Evolutionary conservation across 2,329 filamentous ascomycete genomes (phyloP).

Genomic region (Colletotrichum ledebouriae): DNA sequence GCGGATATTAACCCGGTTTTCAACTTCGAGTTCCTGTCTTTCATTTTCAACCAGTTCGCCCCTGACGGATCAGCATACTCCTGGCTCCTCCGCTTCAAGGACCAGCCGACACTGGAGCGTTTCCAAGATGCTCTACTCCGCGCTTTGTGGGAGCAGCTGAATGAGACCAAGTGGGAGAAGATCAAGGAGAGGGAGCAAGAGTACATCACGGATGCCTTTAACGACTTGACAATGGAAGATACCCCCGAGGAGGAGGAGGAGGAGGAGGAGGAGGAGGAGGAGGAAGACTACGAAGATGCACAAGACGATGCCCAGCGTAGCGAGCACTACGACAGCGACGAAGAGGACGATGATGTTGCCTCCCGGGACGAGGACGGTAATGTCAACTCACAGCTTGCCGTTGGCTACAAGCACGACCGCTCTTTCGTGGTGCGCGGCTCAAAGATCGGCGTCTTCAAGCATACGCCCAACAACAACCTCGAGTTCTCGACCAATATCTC

Average conservation of each 20-base stretch:
- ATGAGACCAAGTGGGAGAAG: constrained; percentile 94
- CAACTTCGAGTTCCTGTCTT: constrained; percentile 98
- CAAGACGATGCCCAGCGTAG: constrained; percentile 75
- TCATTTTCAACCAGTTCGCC: constrained; percentile 98
- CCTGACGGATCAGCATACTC: constrained; percentile 92
- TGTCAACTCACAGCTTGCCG: constrained; percentile 92
- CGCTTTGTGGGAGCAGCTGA: constrained; percentile 95
- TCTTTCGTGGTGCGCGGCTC: constrained; percentile 97
- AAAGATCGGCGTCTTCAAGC: constrained; percentile 99
- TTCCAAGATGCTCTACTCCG: constrained; percentile 97
- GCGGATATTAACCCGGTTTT: constrained; percentile 96
- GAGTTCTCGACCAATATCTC: constrained; percentile 98
- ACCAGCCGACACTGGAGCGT: constrained; percentile 81
- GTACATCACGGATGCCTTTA: constrained; percentile 95
- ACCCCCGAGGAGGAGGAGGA: constrained; percentile 58
- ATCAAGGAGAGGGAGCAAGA: constrained; percentile 92
- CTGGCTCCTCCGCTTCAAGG: constrained; percentile 93
- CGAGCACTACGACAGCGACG: constrained; percentile 77
- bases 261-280: constrained; percentile 64
- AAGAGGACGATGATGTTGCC: constrained; percentile 83
- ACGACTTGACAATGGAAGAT: constrained; percentile 94
- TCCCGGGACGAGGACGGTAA: constrained; percentile 80
- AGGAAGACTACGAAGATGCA: constrained; percentile 70
- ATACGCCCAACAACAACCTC: constrained; percentile 90
- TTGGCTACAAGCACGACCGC: constrained; percentile 96